Base-by-base conservation (phyloP, 495 filamentous ascomycete species). In the Cercophora sp. region DNA sequence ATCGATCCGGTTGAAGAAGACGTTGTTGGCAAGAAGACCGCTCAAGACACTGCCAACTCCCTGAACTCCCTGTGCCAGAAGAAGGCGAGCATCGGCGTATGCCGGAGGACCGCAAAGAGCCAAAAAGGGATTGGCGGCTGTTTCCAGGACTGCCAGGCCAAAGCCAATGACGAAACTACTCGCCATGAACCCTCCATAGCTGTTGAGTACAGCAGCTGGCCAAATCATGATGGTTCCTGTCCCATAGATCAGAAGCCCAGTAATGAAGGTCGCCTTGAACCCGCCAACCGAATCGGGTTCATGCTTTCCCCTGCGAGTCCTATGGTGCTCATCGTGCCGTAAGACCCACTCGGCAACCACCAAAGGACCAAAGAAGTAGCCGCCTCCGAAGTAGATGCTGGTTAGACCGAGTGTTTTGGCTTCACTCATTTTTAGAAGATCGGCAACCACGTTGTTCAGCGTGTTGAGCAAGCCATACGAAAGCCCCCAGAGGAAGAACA, bases 401-500 rank as follows among this genome's bases (percentile, higher is more conserved):
- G 61, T 62, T 1, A 74, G 48, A 5, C 72, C 69, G n/a, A 75
- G 39, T 6, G 64, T 62, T 47, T 74, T 63, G 15, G 65, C 63
- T 0, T 39, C 39, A 13, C 52, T 61, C 51, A 74, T 65, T 24
- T 56, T 59, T 5, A 72, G 67, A 6, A 81, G 64, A 19, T 52
- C 43, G 18, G 70, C 64, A 22, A 78, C 86, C 55, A 47, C 74
- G 46, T 72, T 68, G 60, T 93, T 92, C 36, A 94, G 76, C 22
- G 56, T 66, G 51, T 67, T 61, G 9, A 94, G 76, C 23, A 96
- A 78, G 11, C 89, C 88, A 63, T 94, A 93, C 0, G 86, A 85
- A 55, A 96, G 88, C 0, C 90, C 89, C 89, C 88, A 93, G 2
- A 95, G 71, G 57, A 96, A 87, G 66, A 93, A 94, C 1, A 95